These are phyloP conservation scores for Phaffia tasmanica DNA, from an alignment of 768 basidiomycete species.

Conservation along the genomic window DNA sequence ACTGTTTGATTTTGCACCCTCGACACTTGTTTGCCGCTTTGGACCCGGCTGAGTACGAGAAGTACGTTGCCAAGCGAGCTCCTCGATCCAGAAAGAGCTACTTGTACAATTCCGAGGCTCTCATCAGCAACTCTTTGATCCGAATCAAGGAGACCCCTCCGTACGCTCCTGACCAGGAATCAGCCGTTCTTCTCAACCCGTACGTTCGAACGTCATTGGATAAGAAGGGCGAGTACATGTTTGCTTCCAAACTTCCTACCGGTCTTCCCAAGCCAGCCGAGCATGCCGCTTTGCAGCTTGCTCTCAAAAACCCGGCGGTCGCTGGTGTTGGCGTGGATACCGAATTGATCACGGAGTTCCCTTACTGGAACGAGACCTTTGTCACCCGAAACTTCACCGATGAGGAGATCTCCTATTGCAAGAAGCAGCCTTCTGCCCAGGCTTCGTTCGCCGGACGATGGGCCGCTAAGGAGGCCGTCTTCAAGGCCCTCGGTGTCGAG, in stretches of 20 bases:
- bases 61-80: constrained; percentile 58
- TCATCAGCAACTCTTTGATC: constrained; percentile 85
- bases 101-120: constrained; percentile 68
- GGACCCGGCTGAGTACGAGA: constrained; percentile 61
- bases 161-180: constrained; percentile 74
- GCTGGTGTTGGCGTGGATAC: constrained; percentile 58
- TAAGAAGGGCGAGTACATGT: constrained; percentile 76
- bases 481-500: constrained; percentile 83
- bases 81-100: constrained; percentile 45
- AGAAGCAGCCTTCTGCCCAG: constrained; percentile 65
- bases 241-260: constrained; percentile 53
- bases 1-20: constrained; percentile 75
- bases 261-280: constrained; percentile 24
- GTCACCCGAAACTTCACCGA: constrained; percentile 85
- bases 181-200: constrained; percentile 78
- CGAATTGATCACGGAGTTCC: constrained; percentile 88
- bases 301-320: constrained; percentile 33
- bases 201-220: constrained; percentile 62
- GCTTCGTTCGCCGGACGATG: constrained; percentile 95
- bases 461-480: constrained; percentile 84
- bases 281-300: constrained; percentile 18
- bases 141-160: constrained; percentile 90
- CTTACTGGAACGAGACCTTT: constrained; percentile 77
- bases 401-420: constrained; percentile 75
- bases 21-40: constrained; percentile 78